Evolutionary conservation across 78 protist species (phyloP), one percentile per base, ranked within the genome.

Genomic region (Reticulomyxa filosa): DNA sequence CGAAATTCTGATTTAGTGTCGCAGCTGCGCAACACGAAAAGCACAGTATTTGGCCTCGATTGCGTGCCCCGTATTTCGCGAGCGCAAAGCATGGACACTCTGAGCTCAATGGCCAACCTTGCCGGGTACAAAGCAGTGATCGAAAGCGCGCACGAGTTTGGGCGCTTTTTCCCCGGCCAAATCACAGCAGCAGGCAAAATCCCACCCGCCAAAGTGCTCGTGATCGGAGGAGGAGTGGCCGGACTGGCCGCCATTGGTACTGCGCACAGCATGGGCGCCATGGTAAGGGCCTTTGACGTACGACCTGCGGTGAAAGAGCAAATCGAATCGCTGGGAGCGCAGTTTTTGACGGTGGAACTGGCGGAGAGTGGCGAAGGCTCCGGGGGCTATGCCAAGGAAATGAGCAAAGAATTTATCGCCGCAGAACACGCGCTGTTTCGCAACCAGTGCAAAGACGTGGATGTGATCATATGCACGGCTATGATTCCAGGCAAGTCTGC

Each of bases 401-500:
- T 89, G 94, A 46, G 81, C 6, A 39, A 77, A 33, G 97, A 78
- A 42, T 93, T 81, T 67, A 55, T 84, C 69, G 83, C 75, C 1
- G 97, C 95, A 25, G 98, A 87, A 65, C 57, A 69, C 78, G 77
- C 48, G 37, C 61, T 93, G 48, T 86, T 93, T 32, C 35, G 29
- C 17, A 38, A 73, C 62, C 92, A 68, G 52, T 22, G 27, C 38
- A 38, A 25, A 17, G 89, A 85, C 29, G 86, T 86, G 11, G 97
- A 95, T 62, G 85, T 95, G 56, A 80, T 95, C 52, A 88, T 95
- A 77, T 93, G 97, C 17, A 95, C 98, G 0, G 99, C 99, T 5
- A 46, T 77, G 25, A 90, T 95, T 51, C 99, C 99, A 23, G 90
- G 86, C 66, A 53, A 57, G 65, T 53, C 50, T 17, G 17, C 50